These are phyloP conservation scores for Cyclotella sp. DNA, from an alignment of 108 stramenopile genomes.

Conservation along the genomic window DNA sequence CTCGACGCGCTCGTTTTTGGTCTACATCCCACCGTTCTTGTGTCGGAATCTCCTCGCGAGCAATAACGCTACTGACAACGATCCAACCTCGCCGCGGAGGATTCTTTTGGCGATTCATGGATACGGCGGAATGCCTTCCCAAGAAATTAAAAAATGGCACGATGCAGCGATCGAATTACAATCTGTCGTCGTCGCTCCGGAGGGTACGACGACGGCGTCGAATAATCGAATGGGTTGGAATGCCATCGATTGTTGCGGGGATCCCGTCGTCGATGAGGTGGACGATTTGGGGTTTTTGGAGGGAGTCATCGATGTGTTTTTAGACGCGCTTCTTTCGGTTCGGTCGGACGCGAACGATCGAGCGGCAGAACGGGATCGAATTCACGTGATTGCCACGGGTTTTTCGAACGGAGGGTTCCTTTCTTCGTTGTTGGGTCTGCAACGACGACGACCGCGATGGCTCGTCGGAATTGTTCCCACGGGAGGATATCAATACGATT, in stretches of 20 bases:
- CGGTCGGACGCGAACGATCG: neutral
- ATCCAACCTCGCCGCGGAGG: neutral
- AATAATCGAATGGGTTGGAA: constrained; percentile 42
- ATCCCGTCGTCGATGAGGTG: constrained; percentile 29
- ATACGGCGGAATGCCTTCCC: constrained; percentile 24
- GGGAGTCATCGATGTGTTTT: constrained; percentile 26
- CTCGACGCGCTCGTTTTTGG: constrained; percentile 13
- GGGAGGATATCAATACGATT: constrained; percentile 49
- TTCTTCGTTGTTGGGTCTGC: constrained; percentile 39
- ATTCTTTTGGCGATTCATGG: constrained; percentile 40
- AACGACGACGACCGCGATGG: constrained; percentile 11
- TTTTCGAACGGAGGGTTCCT: constrained; percentile 54
- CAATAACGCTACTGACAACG: neutral
- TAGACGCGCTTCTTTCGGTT: constrained; percentile 1
- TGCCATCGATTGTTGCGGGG: constrained; percentile 43
- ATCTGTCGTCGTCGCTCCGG: constrained; percentile 36
- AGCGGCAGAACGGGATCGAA: neutral
- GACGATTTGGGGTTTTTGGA: constrained; percentile 42
- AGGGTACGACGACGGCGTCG: constrained; percentile 15
- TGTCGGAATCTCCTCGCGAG: neutral
- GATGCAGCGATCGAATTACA: constrained; percentile 2
- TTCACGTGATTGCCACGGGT: constrained; percentile 43
- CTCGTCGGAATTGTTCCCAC: constrained; percentile 50
- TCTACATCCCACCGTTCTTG: constrained; percentile 31
- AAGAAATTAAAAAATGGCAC: constrained; percentile 45